A percentile compares a stretch with the other conserved stretches of the same genome.
Evolutionary conservation across 495 filamentous ascomycete genomes (phyloP).

Genomic region (Hypoxylon lenormandii): DNA sequence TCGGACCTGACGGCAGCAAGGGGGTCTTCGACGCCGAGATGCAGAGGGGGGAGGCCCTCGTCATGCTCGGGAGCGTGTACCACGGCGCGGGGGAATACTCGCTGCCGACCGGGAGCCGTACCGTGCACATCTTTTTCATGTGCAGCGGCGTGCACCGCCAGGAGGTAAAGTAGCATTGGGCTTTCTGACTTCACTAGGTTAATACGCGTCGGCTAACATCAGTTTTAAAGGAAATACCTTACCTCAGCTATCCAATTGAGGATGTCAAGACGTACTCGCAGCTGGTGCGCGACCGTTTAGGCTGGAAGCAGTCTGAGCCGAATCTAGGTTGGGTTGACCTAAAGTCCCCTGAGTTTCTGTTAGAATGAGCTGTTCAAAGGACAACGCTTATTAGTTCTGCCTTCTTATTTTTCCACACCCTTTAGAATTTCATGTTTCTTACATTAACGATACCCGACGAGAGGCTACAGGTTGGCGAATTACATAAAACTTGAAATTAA

Average conservation of each 20-base stretch:
- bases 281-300: slow-evolving; percentile 47
- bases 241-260: slow-evolving; percentile 48
- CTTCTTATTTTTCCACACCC: no score
- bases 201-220: no score
- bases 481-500: no score
- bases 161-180: slow-evolving; percentile 9
- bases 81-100: slow-evolving; percentile 47
- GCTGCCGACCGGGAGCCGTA: slow-evolving; percentile 42
- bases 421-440: no score
- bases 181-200: no score
- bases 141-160: slow-evolving; percentile 53
- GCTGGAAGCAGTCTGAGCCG: slow-evolving; percentile 51
- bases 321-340: slow-evolving; percentile 55
- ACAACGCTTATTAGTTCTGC: no score
- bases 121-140: slow-evolving; percentile 53
- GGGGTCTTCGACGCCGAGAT: slow-evolving; percentile 40
- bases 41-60: slow-evolving; percentile 44
- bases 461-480: no score
- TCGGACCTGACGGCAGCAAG: slow-evolving; percentile 22
- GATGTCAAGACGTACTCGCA: slow-evolving; percentile 46
- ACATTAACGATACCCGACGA: no score
- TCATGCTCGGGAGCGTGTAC: slow-evolving; percentile 48
- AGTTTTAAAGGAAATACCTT: slow-evolving; percentile 43
- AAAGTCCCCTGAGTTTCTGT: slow-evolving; percentile 45
- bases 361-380: background rate